Percentiles rank a stretch among this genome's conserved stretches.
phyloP scores from a whole-genome alignment of 2,329 filamentous ascomycete genomes.

The Neofusicoccum sp. region DNA sequence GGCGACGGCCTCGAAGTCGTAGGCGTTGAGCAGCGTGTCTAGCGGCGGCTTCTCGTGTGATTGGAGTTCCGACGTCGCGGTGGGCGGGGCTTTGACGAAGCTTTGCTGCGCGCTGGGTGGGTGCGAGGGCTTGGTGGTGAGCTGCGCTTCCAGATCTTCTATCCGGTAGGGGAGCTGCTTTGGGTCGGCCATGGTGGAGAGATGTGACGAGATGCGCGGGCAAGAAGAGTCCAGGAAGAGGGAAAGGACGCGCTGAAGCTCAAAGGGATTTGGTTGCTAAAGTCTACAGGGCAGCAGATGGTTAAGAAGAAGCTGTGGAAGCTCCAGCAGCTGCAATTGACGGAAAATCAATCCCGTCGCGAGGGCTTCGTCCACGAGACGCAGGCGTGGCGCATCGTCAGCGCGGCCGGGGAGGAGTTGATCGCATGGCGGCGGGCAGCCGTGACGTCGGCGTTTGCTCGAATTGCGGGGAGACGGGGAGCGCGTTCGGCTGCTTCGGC shows the following conservation, averaged over 20 bases:
- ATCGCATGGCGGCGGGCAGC: not conserved
- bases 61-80: conserved; percentile 32
- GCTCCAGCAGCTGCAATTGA: not conserved
- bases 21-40: conserved; percentile 49
- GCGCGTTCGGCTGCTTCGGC: conserved; percentile 7
- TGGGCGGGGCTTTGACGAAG: conserved; percentile 34
- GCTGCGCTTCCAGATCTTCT: conserved; percentile 15
- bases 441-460: conserved; percentile 2
- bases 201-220: not conserved
- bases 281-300: not conserved
- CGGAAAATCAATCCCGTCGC: conserved; percentile 15
- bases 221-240: not conserved
- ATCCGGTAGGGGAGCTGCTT: conserved; percentile 18
- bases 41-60: conserved; percentile 47
- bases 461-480: not conserved
- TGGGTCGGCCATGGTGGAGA: conserved; percentile 5
- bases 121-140: conserved; percentile 25
- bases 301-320: not conserved
- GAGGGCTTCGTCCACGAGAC: not conserved
- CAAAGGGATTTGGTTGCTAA: not conserved
- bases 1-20: conserved; percentile 51
- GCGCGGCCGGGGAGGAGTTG: not conserved
- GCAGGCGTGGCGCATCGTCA: not conserved
- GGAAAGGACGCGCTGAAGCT: not conserved
- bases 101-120: conserved; percentile 21